phyloP scores from a whole-genome alignment of 2,329 filamentous ascomycete species.

The Dactylellina cionopaga region DNA sequence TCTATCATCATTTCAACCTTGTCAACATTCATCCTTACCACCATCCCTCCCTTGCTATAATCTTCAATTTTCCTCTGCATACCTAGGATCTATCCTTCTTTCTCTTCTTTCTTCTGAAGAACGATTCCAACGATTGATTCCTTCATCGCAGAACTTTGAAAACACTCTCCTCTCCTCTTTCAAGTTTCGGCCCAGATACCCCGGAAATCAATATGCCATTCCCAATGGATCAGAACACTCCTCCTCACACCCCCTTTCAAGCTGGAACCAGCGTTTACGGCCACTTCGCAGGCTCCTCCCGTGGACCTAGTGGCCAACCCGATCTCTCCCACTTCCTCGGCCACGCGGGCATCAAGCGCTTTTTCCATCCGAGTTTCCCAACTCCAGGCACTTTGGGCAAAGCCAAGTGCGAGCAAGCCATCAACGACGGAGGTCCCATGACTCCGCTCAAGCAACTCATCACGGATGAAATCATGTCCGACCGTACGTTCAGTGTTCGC shows the following conservation, averaged over 20 bases:
- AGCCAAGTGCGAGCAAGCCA: background rate
- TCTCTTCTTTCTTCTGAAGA: too few relatives aligned
- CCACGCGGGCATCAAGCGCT: background rate
- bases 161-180: too few relatives aligned
- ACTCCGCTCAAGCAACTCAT: background rate
- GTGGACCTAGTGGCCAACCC: background rate
- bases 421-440: background rate
- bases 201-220: background rate
- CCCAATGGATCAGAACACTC: background rate
- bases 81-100: too few relatives aligned
- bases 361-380: background rate
- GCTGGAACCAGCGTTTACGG: background rate
- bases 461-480: background rate
- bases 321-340: background rate
- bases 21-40: too few relatives aligned
- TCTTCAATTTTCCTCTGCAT: too few relatives aligned
- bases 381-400: background rate
- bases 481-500: background rate
- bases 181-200: background rate
- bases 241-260: background rate
- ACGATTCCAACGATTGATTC: too few relatives aligned
- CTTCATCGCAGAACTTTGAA: too few relatives aligned
- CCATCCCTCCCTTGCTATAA: too few relatives aligned
- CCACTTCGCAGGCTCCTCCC: background rate
- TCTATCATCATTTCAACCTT: too few relatives aligned